Conservation (phyloP, 75 land plant species). For the Sequoia sempervirens region DNA sequence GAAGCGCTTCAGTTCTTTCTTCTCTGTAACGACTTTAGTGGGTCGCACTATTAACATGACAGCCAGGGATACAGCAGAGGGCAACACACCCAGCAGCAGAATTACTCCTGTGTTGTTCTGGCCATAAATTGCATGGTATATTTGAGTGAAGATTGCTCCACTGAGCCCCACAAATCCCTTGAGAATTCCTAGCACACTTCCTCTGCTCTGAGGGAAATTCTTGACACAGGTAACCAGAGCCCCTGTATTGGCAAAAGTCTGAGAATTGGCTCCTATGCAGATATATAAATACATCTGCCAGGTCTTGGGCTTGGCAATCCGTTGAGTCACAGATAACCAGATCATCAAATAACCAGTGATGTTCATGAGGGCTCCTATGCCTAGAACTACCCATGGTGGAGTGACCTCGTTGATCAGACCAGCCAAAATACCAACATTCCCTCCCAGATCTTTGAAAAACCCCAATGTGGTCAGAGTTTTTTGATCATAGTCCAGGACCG, state of each 20-base stretch:
- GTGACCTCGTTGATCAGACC: no score
- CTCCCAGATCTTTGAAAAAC: no score
- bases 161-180: no score
- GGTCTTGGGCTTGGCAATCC: slow-evolving; percentile 9
- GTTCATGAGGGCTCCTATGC: no score
- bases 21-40: neutral
- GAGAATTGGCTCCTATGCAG: neutral
- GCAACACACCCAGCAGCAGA: neutral
- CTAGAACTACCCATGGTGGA: no score
- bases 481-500: slow-evolving; percentile 14
- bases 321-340: slow-evolving; percentile 29
- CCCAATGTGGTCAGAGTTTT: no score
- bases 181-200: no score
- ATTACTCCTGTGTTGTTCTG: neutral
- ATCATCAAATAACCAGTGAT: slow-evolving; percentile 30
- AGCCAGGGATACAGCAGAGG: neutral
- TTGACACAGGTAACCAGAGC: no score
- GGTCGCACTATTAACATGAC: neutral
- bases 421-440: no score
- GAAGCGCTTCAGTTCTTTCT: slow-evolving; percentile 8
- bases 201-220: no score
- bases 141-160: no score
- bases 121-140: neutral
- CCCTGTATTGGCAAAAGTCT: no score
- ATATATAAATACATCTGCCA: slow-evolving; percentile 49